phyloP scores from a whole-genome alignment of 306 rosid species.

The Trifolium subterraneum region DNA sequence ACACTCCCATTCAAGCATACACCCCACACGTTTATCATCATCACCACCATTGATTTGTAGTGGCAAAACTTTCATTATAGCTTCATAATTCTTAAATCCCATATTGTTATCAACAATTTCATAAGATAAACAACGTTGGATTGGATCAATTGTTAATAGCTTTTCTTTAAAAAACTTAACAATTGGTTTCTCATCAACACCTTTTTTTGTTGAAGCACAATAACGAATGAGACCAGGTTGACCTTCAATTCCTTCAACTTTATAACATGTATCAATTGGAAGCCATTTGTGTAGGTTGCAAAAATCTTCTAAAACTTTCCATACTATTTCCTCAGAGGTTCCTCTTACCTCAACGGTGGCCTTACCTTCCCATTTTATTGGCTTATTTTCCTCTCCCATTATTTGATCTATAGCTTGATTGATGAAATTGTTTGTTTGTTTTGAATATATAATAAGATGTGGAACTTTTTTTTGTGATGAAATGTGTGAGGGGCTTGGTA shows the following conservation, averaged over 20 bases:
- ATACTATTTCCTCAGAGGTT: neutral
- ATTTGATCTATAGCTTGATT: neutral
- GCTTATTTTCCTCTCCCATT: neutral
- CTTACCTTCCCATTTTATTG: neutral
- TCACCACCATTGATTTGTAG: neutral
- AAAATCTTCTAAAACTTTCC: neutral
- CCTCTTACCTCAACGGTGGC: neutral
- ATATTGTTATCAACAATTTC: conserved; percentile 53
- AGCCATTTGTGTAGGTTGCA: conserved; percentile 41
- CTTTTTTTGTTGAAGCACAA: conserved; percentile 43
- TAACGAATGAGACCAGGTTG: conserved; percentile 61
- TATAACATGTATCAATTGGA: conserved; percentile 53
- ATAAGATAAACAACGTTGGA: conserved; percentile 53
- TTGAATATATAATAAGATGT: neutral
- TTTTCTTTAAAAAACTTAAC: conserved; percentile 61
- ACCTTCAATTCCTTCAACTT: conserved; percentile 47
- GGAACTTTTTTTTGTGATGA: no score
- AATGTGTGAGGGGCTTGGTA: neutral
- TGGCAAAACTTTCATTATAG: conserved; percentile 45
- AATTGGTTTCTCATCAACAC: neutral
- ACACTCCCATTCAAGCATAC: conserved; percentile 66
- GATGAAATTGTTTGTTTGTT: neutral
- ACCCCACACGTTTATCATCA: conserved; percentile 36
- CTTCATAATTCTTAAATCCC: conserved; percentile 59
- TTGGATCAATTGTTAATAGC: conserved; percentile 53